phyloP scores from a whole-genome alignment of 106 monocot genomes.

The Platanthera guangdongensis region DNA sequence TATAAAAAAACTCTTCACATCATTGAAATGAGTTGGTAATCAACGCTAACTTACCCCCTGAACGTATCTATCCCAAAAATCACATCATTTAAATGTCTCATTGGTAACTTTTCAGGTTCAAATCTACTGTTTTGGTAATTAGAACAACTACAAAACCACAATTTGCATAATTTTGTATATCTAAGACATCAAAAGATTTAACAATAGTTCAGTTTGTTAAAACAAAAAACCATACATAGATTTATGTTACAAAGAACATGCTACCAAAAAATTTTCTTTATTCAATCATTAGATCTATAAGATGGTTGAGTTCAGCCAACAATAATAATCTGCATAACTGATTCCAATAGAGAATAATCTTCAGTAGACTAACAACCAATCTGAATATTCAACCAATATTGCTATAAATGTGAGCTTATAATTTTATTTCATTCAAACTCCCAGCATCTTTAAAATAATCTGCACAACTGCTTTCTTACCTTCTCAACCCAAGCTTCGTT shows the following conservation, averaged over 20 bases:
- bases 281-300: too few relatives aligned
- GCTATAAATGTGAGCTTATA: background rate
- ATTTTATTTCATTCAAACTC: background rate
- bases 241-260: too few relatives aligned
- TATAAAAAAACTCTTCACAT: background rate
- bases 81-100: background rate
- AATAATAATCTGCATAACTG: too few relatives aligned
- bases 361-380: background rate
- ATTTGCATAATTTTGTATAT: too few relatives aligned
- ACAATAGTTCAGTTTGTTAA: too few relatives aligned
- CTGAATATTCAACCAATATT: background rate
- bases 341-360: background rate
- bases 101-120: background rate
- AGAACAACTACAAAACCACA: too few relatives aligned
- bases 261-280: too few relatives aligned
- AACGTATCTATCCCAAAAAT: background rate
- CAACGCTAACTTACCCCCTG: background rate
- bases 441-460: too few relatives aligned
- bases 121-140: background rate
- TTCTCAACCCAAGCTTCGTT: conserved; percentile 99
- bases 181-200: too few relatives aligned
- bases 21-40: background rate
- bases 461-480: conserved; percentile 24
- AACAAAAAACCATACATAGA: too few relatives aligned
- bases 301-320: too few relatives aligned